phyloP scores from a whole-genome alignment of 108 stramenopile genomes.

The Craspedostauros australis region DNA sequence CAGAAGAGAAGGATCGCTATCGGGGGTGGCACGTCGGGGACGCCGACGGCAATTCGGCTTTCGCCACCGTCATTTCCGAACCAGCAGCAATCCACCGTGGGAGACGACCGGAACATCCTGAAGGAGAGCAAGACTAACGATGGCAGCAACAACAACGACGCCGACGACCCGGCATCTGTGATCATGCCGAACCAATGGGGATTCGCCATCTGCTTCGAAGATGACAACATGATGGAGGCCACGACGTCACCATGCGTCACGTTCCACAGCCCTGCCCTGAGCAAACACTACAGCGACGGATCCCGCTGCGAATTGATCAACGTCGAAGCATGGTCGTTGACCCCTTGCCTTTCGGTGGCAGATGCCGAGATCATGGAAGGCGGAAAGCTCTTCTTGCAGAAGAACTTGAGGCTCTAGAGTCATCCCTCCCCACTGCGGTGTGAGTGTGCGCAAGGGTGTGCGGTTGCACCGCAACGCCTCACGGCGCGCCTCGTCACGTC shows the following conservation, averaged over 20 bases:
- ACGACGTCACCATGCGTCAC: slow-evolving; percentile 42
- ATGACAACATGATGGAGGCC: slow-evolving; percentile 39
- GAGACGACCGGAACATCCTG: too few relatives aligned
- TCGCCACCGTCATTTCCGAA: too few relatives aligned
- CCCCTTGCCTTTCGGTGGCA: slow-evolving; percentile 32
- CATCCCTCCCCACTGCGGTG: too few relatives aligned
- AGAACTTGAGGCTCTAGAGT: too few relatives aligned
- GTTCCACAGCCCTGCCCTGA: slow-evolving; percentile 44
- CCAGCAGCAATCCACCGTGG: too few relatives aligned
- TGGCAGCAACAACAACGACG: too few relatives aligned
- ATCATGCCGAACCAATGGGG: slow-evolving; percentile 30
- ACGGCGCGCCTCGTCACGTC: too few relatives aligned
- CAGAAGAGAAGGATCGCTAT: slow-evolving; percentile 37
- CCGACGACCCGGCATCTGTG: slow-evolving; percentile 2
- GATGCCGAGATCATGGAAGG: slow-evolving; percentile 34
- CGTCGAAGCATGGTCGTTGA: slow-evolving; percentile 58
- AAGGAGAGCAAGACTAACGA: too few relatives aligned
- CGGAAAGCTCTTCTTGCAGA: slow-evolving; percentile 18
- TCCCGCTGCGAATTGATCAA: slow-evolving; percentile 48
- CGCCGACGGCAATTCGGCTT: background rate
- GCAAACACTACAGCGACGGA: slow-evolving; percentile 23
- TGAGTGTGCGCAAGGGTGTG: too few relatives aligned
- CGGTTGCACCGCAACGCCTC: too few relatives aligned
- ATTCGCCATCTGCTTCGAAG: slow-evolving; percentile 45
- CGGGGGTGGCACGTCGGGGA: slow-evolving; percentile 33